phyloP scores from a whole-genome alignment of 768 basidiomycete genomes.

The Psilocybe cyanescens region DNA sequence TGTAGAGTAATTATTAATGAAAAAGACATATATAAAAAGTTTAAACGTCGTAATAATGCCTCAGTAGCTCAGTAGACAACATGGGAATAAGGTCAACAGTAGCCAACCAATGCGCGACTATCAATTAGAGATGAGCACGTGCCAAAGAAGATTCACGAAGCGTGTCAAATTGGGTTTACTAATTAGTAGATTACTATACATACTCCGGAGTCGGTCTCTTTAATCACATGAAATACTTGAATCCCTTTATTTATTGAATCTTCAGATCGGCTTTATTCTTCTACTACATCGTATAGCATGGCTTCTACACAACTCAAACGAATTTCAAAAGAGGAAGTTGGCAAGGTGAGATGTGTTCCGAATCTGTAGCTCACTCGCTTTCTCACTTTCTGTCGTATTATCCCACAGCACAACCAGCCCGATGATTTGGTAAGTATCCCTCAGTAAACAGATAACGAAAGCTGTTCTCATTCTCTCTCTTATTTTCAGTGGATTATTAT shows the following conservation, averaged over 20 bases:
- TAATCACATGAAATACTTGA: slow-evolving; percentile 26
- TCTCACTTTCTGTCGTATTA: background rate
- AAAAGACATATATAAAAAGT: background rate
- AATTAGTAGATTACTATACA: background rate
- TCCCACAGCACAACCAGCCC: slow-evolving; percentile 66
- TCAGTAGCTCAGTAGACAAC: too few relatives aligned
- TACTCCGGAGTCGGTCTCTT: background rate
- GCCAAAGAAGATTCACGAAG: background rate
- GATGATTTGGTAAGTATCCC: slow-evolving; percentile 69
- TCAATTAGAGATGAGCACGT: background rate
- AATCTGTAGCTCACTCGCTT: background rate
- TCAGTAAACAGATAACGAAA: background rate
- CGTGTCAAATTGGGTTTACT: background rate
- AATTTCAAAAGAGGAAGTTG: slow-evolving; percentile 40
- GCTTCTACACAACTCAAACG: slow-evolving; percentile 28
- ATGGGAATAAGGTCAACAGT: background rate
- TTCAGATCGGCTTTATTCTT: background rate
- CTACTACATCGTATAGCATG: slow-evolving; percentile 12
- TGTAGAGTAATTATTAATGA: slow-evolving; percentile 7
- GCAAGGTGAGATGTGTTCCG: slow-evolving; percentile 11
- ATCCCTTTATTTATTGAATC: slow-evolving; percentile 10
- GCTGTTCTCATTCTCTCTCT: background rate
- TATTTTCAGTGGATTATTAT: slow-evolving; percentile 74
- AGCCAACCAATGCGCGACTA: background rate
- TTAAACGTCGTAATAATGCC: background rate